Evolutionary conservation across 495 filamentous ascomycete species (phyloP), one percentile per base, ranked within the genome.

Genomic region (Penicilliopsis zonata): DNA sequence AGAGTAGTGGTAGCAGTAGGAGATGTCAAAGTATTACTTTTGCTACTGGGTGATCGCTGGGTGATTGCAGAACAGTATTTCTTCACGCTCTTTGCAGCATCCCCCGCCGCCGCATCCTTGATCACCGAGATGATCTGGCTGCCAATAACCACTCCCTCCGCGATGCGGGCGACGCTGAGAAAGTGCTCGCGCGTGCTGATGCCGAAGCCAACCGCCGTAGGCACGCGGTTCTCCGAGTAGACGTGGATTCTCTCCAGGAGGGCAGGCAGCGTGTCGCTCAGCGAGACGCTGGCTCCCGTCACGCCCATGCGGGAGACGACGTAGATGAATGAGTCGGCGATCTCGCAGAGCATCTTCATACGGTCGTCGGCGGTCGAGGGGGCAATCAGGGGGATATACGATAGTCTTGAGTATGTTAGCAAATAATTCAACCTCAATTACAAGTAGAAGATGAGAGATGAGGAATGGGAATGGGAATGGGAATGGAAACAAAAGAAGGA

Each of bases 321-420:
- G 53, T 99, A 99, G 59, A 99, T 92, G 65, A 99, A 99, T 6
- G 86, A 94, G 57, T 96, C 88, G 44, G 92, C 90, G 30, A 99
- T 92, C 56, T 82, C 77, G 71, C 90, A 99, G 15, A 99, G 75
- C 3, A 94, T 62, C 59, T 86, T 86, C 85, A 96, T 88, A 34
- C 90, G 83, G 28, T 72, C 55, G 35, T 88, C 82, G 12, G 86
- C 87, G 1, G 90, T 95, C 2, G 87, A 76, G 13, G 90, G 90
- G 9, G 90, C 88, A 47, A 99, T 93, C 5, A 99, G 69, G 3
- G 90, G 90, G 9, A 99, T 78, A 53, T 95, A 99, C 2, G 86
- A 94, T 17, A 98, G 69, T 5, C 84, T 82, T 6, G 6, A 6
- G 42, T 23, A 23, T 23, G 21, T 23, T 23, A 6, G 6, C 21